Evolutionary conservation across 2,329 filamentous ascomycete genomes (phyloP).

Genomic region (Penicillium sclerotigenum): DNA sequence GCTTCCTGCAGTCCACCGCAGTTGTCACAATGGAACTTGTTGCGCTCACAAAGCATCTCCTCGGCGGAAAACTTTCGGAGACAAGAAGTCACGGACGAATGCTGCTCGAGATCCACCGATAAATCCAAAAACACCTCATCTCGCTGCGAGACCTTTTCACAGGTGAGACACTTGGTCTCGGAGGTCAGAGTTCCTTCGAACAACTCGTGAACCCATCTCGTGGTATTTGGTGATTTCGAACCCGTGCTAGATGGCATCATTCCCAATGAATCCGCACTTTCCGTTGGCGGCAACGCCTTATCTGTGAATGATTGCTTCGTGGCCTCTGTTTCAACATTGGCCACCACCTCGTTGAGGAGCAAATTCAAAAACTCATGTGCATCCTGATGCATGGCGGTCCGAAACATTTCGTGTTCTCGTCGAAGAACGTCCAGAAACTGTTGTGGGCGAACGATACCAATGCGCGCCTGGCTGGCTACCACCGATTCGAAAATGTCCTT

Average conservation of each 20-base stretch:
- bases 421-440: conserved; percentile 92
- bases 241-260: conserved; percentile 51
- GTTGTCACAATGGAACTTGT: conserved; percentile 98
- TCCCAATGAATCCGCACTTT: conserved; percentile 44
- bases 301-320: conserved; percentile 33
- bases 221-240: conserved; percentile 61
- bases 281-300: conserved; percentile 53
- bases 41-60: conserved; percentile 96
- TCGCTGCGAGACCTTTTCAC: conserved; percentile 89
- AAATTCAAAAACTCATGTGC: conserved; percentile 96
- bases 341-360: conserved; percentile 91
- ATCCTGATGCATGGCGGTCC: conserved; percentile 95
- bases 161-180: conserved; percentile 93
- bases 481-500: conserved; percentile 96
- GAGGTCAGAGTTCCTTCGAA: conserved; percentile 94
- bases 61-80: conserved; percentile 94
- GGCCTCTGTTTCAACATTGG: conserved; percentile 87
- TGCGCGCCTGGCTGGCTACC: conserved; percentile 74
- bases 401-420: conserved; percentile 94
- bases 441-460: conserved; percentile 86
- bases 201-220: conserved; percentile 92
- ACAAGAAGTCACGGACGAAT: conserved; percentile 94
- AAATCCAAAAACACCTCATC: conserved; percentile 95
- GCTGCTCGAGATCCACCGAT: conserved; percentile 91
- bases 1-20: conserved; percentile 96